Conservation (phyloP, 805 yeast genomes). For the Starmerella potacharoeniae region DNA sequence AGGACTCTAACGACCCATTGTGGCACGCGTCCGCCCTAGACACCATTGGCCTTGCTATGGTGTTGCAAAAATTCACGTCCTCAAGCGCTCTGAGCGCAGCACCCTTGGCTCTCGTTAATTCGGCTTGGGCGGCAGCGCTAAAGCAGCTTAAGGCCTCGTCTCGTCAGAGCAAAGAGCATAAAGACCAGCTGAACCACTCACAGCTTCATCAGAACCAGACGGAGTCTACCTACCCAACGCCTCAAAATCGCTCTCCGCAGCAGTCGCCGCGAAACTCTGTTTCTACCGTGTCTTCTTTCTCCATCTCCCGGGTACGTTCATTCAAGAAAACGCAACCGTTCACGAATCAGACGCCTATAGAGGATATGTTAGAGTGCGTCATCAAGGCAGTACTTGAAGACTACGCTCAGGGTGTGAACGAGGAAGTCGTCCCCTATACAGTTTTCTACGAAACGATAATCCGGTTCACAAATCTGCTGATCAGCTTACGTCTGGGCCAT, state of each 20-base stretch:
- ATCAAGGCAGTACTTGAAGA: constrained; percentile 26
- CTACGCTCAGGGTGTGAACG: constrained; percentile 28
- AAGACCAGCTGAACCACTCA: background rate
- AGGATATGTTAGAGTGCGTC: constrained; percentile 12
- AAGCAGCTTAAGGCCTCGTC: background rate
- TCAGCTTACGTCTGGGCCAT: constrained; percentile 32
- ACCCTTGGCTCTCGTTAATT: constrained; percentile 25
- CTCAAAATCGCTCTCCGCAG: background rate
- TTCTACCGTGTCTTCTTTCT: constrained; percentile 32
- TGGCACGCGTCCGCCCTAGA: constrained; percentile 90
- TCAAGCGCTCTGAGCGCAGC: constrained; percentile 13
- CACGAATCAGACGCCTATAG: constrained; percentile 28
- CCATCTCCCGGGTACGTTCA: constrained; percentile 21
- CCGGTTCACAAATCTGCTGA: constrained; percentile 51
- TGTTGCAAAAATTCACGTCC: constrained; percentile 44
- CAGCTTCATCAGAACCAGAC: background rate
- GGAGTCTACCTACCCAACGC: background rate
- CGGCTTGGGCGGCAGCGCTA: constrained; percentile 18
- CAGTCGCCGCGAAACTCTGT: constrained; percentile 1
- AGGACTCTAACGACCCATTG: constrained; percentile 56
- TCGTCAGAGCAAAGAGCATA: background rate
- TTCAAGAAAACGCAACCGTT: constrained; percentile 13
- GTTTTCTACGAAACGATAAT: constrained; percentile 64
- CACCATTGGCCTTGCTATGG: constrained; percentile 56
- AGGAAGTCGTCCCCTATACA: constrained; percentile 71